These are phyloP conservation scores for Leccinum fallax DNA, from an alignment of 1,284 basidiomycete genomes.

Conservation along the genomic window DNA sequence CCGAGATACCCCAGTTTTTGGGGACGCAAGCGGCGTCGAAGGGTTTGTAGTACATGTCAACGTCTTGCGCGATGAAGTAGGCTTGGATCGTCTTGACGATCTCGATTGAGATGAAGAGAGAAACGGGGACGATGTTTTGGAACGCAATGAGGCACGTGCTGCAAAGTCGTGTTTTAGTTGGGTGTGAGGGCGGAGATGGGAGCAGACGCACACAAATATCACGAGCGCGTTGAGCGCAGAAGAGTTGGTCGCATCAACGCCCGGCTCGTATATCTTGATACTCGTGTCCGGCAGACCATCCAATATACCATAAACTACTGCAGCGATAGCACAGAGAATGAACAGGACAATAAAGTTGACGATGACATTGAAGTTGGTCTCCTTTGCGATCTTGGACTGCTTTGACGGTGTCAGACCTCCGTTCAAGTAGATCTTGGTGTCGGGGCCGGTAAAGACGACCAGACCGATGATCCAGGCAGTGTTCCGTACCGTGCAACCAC, in stretches of 20 bases:
- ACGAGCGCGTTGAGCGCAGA: conserved; percentile 79
- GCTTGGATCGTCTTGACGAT: conserved; percentile 98
- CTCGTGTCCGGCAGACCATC: conserved; percentile 69
- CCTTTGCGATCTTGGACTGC: conserved; percentile 94
- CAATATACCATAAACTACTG: conserved; percentile 75
- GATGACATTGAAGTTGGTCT: conserved; percentile 98
- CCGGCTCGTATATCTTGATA: conserved; percentile 71
- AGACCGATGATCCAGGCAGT: conserved; percentile 94
- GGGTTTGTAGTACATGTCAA: conserved; percentile 95
- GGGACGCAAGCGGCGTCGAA: conserved; percentile 90
- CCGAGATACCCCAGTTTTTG: conserved; percentile 98
- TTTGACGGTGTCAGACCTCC: conserved; percentile 92
- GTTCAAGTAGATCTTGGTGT: conserved; percentile 99
- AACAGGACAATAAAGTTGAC: conserved; percentile 89
- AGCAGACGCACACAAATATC: conserved; percentile 79
- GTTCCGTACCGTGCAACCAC: conserved; percentile 92
- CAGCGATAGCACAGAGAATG: conserved; percentile 76
- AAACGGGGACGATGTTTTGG: conserved; percentile 98
- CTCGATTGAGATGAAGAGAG: conserved; percentile 97
- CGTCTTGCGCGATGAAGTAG: conserved; percentile 95
- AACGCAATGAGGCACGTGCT: conserved; percentile 91
- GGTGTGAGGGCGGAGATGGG: not conserved
- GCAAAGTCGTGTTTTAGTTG: not conserved
- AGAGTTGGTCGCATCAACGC: conserved; percentile 62
- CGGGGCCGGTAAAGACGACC: conserved; percentile 92